Base-by-base conservation (phyloP, 2,329 filamentous ascomycete genomes). In the Spiromastix sp. region DNA sequence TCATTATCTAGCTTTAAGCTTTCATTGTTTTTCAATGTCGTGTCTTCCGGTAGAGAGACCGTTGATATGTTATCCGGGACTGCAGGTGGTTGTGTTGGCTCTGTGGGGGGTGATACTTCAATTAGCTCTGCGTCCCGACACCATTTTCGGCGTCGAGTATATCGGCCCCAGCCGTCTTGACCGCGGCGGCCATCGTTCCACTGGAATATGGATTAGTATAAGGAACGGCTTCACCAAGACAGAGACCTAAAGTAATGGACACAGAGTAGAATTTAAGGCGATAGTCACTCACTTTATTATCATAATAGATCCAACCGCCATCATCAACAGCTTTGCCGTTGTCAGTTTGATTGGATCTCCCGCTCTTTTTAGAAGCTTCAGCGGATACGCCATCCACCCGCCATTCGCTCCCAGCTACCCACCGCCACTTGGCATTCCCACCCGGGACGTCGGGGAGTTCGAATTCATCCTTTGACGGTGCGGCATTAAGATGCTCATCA, bases 231-330 rank as follows among this genome's bases (percentile, higher is more conserved):
- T 17, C 9, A 19, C 13, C 22, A 34, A 17, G n/a, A n/a, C n/a
- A n/a, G n/a, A n/a, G n/a, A n/a, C n/a, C n/a, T n/a, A n/a, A n/a
- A n/a, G n/a, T n/a, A n/a, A n/a, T n/a, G n/a, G n/a, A n/a, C n/a
- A n/a, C n/a, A n/a, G n/a, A n/a, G n/a, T n/a, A n/a, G n/a, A n/a
- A n/a, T n/a, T n/a, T n/a, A n/a, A n/a, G n/a, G n/a, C n/a, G n/a
- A n/a, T 1, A 19, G 9, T 31, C 16, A 47, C 65, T 41, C 63
- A 85, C 85, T 77, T 94, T 95, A 56, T 89, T 96, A 52, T 98
- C 91, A 54, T 95, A 98, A 59, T 91, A 98, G 24, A 94, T 85
- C 91, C 91, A 98, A 1, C 87, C 91, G 47, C 79, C 77, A 3
- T 74, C 80, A 16, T 78, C 71, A 1, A 73, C 66, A 2, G 67